A percentile compares a stretch with the other conserved stretches of the same genome.
phyloP scores from a whole-genome alignment of 306 rosid species.

The Quercus wislizeni region DNA sequence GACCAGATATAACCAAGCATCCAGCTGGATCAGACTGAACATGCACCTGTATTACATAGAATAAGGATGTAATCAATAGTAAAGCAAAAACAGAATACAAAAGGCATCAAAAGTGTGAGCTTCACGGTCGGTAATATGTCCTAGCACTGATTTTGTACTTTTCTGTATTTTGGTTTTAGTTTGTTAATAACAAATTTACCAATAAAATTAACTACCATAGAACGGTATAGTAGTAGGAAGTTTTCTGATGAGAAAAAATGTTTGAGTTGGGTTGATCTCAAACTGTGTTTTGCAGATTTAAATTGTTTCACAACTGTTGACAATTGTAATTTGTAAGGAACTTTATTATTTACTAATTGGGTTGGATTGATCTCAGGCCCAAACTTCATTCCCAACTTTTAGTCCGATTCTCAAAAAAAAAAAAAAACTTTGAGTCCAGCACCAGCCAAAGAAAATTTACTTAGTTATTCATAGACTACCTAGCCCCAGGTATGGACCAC shows the following conservation, averaged over 20 bases:
- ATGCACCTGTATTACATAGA: slow-evolving; percentile 55
- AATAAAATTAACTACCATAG: neutral
- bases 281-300: neutral
- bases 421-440: no score
- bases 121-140: neutral
- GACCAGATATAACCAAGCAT: slow-evolving; percentile 89
- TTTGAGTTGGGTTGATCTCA: neutral
- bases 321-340: neutral
- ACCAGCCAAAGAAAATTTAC: neutral
- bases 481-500: neutral
- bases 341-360: neutral
- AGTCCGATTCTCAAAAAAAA: neutral
- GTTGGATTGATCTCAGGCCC: neutral
- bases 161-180: neutral
- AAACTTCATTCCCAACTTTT: neutral
- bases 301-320: neutral
- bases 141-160: neutral
- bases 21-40: slow-evolving; percentile 98
- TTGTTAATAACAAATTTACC: neutral
- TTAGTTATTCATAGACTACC: neutral
- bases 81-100: neutral
- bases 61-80: neutral
- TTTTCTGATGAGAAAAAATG: neutral
- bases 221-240: neutral
- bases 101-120: neutral